A percentile compares a stretch with the other conserved stretches of the same genome.
These are phyloP conservation scores for Magnolia kwangsiensis DNA, from an alignment of 164 flowering plant genomes.

Conservation along the genomic window DNA sequence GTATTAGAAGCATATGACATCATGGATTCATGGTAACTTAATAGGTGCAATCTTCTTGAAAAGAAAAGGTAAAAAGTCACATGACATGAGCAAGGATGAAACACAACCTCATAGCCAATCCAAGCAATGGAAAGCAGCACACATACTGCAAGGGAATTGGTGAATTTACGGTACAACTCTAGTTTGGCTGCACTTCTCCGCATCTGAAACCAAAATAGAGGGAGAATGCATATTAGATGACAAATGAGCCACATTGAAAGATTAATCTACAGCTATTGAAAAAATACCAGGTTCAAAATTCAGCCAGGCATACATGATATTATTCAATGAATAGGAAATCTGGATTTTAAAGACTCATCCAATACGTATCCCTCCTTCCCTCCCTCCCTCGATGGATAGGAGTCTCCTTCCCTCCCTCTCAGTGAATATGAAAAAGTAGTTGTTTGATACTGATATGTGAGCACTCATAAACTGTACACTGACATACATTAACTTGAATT, in stretches of 20 bases:
- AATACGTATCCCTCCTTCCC: no score
- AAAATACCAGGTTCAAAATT: no score
- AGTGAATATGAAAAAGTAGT: no score
- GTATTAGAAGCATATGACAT: neutral
- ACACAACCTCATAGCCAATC: slow-evolving; percentile 89
- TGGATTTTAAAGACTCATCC: no score
- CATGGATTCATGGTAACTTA: neutral
- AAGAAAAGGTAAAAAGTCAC: neutral
- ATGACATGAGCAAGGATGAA: neutral
- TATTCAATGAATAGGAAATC: no score
- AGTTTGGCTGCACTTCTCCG: slow-evolving; percentile 74
- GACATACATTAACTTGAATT: no score
- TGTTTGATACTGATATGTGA: no score
- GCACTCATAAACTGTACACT: no score
- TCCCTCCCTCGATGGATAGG: no score
- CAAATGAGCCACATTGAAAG: neutral
- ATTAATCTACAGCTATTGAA: neutral
- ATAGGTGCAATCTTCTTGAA: neutral
- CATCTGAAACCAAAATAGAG: slow-evolving; percentile 34
- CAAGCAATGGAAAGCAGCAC: slow-evolving; percentile 89
- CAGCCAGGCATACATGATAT: neutral
- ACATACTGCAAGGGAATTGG: slow-evolving; percentile 74
- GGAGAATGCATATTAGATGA: neutral
- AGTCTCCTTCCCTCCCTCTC: no score
- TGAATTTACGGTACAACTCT: slow-evolving; percentile 82